Base-by-base conservation (phyloP, 257 asterid species). In the Solanum ossicruentum region DNA sequence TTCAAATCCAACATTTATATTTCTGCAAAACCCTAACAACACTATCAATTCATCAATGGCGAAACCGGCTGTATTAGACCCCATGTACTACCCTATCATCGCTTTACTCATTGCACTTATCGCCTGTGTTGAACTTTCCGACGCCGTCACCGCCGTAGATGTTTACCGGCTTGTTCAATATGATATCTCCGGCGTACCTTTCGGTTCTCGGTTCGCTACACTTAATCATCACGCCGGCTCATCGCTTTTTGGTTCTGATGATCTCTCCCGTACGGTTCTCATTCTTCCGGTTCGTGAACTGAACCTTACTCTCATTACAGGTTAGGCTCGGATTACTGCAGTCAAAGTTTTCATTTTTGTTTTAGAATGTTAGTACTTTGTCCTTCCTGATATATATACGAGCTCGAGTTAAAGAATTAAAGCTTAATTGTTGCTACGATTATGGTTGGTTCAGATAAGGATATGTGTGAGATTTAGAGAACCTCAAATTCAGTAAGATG, bases 221-320 rank as follows among this genome's bases (percentile, higher is more conserved):
- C 94, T 96, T 86, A 96, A 96, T 86, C 99, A 94, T 87, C 98
- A 94, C 86, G 99, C 99, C 52, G 98, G 93, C 63, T 96, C 99
- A 10, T 92, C 98, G 9, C 83, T 93, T 10, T 90, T 92, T 80
- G 90, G 93, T 47, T 89, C 95, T 75, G 81, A 57, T 6, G 98
- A 95, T 93, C 98, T 93, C 83, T 93, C 97, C 32, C 97, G 99
- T 67, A 90, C 98, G 4, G 98, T 96, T 56, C 93, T 96, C 51
- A 92, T 95, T 32, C 95, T 96, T 57, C 99, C 99, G 4, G 94
- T 96, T 83, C 94, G 97, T 77, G 98, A 95, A 86, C 90, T 96
- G 93, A 52, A 77, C 41, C 63, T 52, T 16, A 51, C 82, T 26
- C 47, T 51, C 60, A 77, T 77, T 77, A 77, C 78, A 70, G 78